Evolutionary conservation across 208 protist species (phyloP).

Genomic region (Leishmania tarentolae): DNA sequence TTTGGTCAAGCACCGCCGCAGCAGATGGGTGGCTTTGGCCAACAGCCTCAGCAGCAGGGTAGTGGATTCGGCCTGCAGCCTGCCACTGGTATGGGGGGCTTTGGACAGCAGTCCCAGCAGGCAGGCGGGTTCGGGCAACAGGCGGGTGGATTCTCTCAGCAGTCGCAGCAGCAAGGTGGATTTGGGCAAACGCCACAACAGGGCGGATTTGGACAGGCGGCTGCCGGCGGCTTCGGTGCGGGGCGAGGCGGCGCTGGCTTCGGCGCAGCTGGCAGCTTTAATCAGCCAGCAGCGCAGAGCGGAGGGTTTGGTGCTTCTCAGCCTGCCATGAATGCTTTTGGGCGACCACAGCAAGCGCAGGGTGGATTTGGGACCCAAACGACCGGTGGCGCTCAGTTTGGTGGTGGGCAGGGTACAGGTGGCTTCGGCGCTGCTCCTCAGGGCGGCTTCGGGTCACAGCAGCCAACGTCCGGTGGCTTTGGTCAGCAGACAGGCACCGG

Average conservation of each 20-base stretch:
- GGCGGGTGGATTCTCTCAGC: constrained; percentile 51
- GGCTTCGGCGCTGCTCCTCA: constrained; percentile 33
- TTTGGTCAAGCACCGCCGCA: constrained; percentile 46
- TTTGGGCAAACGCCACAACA: constrained; percentile 34
- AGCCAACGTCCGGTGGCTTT: constrained; percentile 33
- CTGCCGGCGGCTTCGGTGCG: constrained; percentile 32
- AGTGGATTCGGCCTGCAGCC: constrained; percentile 48
- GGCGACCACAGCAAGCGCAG: constrained; percentile 23
- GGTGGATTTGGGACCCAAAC: constrained; percentile 23
- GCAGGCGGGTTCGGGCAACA: constrained; percentile 47
- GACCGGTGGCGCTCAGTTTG: constrained; percentile 10
- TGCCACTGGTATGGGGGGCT: constrained; percentile 30
- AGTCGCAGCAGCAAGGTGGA: constrained; percentile 27
- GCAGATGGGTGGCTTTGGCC: constrained; percentile 45
- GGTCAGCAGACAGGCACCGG: constrained; percentile 21
- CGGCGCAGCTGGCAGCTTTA: constrained; percentile 13
- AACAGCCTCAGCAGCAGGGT: constrained; percentile 16
- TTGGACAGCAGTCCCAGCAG: constrained; percentile 39
- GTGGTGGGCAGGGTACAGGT: constrained; percentile 13
- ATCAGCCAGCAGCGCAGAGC: constrained; percentile 6
- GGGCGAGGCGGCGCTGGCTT: constrained; percentile 14
- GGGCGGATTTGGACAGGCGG: constrained; percentile 34
- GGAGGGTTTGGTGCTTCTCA: constrained; percentile 16
- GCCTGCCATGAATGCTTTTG: constrained; percentile 9
- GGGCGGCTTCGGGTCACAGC: constrained; percentile 14